These are phyloP conservation scores for Fusarium dimerum DNA, from an alignment of 2,329 filamentous ascomycete genomes.

Conservation along the genomic window DNA sequence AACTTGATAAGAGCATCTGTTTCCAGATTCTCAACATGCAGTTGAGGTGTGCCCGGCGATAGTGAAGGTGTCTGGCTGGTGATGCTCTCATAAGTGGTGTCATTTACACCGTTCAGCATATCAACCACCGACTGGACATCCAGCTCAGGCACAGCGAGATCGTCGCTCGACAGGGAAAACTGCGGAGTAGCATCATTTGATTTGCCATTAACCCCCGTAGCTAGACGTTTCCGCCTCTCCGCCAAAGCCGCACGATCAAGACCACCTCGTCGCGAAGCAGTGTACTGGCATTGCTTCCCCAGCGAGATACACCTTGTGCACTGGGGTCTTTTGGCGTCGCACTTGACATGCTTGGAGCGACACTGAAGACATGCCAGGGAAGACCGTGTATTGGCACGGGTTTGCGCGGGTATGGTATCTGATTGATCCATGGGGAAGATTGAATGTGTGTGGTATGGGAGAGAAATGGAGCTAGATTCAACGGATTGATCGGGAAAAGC, in stretches of 20 bases:
- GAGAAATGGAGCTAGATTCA: background rate
- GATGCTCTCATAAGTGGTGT: background rate
- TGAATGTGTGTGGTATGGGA: background rate
- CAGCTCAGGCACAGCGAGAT: background rate
- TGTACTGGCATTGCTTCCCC: slow-evolving; percentile 49
- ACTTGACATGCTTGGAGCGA: slow-evolving; percentile 53
- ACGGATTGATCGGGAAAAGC: too few species aligned
- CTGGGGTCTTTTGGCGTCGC: slow-evolving; percentile 49
- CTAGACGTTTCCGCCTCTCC: slow-evolving; percentile 30
- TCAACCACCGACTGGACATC: background rate
- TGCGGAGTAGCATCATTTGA: background rate
- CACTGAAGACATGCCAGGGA: slow-evolving; percentile 53
- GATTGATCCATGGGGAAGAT: background rate
- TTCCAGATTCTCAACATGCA: background rate
- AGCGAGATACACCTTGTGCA: slow-evolving; percentile 47
- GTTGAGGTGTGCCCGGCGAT: background rate
- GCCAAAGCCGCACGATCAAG: slow-evolving; percentile 33
- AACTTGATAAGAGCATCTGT: slow-evolving; percentile 30
- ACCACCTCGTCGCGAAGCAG: slow-evolving; percentile 51
- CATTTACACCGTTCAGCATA: background rate
- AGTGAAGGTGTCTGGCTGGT: background rate
- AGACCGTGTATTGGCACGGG: slow-evolving; percentile 10
- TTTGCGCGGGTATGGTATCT: background rate
- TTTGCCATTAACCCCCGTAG: slow-evolving; percentile 7
- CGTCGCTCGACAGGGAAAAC: background rate